Evolutionary conservation across 371 early-diverging fungal species (phyloP).

Genomic region (Gilbertella persicaria): DNA sequence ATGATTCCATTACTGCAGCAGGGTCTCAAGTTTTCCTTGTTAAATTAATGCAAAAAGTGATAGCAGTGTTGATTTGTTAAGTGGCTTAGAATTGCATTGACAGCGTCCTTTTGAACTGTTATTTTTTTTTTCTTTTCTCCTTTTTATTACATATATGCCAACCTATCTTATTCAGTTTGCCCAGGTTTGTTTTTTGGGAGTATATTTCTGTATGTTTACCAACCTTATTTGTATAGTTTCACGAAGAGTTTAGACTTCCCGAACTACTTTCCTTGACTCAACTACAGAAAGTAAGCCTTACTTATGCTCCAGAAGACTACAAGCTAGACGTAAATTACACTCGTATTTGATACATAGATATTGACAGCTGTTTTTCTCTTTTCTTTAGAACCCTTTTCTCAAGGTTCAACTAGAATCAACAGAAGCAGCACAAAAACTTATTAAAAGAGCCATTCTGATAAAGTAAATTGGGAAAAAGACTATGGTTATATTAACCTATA

Average conservation of each 20-base stretch:
- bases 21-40: no score
- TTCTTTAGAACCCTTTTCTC: constrained; percentile 74
- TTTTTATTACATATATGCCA: constrained; percentile 28
- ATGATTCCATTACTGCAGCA: no score
- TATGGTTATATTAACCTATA: not conserved
- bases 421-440: constrained; percentile 73
- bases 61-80: no score
- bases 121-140: constrained; percentile 1
- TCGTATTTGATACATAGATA: not conserved
- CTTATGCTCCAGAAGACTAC: constrained; percentile 57
- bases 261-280: constrained; percentile 83
- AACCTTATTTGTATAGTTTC: constrained; percentile 35
- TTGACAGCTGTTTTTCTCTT: not conserved
- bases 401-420: constrained; percentile 70
- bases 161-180: constrained; percentile 49
- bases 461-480: constrained; percentile 47
- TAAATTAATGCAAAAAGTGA: no score
- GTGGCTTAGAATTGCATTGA: no score
- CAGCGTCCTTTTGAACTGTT: no score
- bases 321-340: constrained; percentile 47
- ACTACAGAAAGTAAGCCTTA: constrained; percentile 66
- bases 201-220: no score
- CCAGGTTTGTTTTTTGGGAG: constrained; percentile 31
- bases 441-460: constrained; percentile 84
- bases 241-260: constrained; percentile 74